Evolutionary conservation across 139 green algal species (phyloP).

Genomic region (Chlamydomonas eustigma): DNA sequence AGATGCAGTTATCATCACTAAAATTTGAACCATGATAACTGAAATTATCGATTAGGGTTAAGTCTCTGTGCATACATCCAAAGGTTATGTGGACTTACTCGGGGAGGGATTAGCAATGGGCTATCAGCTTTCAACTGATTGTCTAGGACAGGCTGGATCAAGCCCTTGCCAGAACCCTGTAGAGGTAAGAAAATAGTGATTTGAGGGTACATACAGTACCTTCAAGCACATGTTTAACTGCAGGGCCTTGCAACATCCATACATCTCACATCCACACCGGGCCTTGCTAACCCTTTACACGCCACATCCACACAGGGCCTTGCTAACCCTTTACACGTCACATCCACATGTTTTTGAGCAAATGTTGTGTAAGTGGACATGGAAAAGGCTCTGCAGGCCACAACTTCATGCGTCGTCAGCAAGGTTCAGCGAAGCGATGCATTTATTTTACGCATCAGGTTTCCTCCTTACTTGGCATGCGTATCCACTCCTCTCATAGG

Average conservation of each 20-base stretch:
- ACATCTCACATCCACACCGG: too few relatives aligned
- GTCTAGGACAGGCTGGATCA: conserved; percentile 98
- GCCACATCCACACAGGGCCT: too few relatives aligned
- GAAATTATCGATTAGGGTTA: neutral
- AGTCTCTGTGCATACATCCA: neutral
- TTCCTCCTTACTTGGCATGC: conserved; percentile 71
- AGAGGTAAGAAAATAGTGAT: neutral
- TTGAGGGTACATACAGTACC: too few relatives aligned
- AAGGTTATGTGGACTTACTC: conserved; percentile 53
- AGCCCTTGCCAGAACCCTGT: conserved; percentile 88
- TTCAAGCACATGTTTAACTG: too few relatives aligned
- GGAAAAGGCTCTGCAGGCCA: too few relatives aligned
- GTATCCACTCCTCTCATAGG: conserved; percentile 84
- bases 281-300: too few relatives aligned
- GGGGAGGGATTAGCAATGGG: conserved; percentile 78
- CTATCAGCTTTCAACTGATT: conserved; percentile 94
- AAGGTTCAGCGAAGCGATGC: too few relatives aligned
- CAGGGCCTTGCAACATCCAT: neutral
- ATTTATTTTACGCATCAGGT: too few relatives aligned
- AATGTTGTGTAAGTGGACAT: too few relatives aligned
- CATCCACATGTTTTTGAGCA: too few relatives aligned
- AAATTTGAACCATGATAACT: neutral
- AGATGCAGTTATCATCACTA: neutral
- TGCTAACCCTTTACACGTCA: too few relatives aligned
- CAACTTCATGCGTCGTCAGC: too few relatives aligned